Conservation (phyloP, 257 asterid species). For the Prunella vulgaris region DNA sequence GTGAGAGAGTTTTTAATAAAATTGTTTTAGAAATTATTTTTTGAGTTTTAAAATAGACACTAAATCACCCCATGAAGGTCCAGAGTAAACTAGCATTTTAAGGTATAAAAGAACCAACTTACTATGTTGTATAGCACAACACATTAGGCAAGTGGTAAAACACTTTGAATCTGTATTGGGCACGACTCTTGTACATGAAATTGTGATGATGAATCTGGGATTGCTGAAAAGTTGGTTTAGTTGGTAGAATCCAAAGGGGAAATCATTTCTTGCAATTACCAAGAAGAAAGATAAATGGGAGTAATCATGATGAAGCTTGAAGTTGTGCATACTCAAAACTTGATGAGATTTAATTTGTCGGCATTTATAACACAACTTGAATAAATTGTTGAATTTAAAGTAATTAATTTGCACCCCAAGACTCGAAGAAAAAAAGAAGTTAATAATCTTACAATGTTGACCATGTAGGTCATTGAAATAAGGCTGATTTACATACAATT, state of each 20-base stretch:
- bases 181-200: background rate
- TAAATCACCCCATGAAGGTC: too few relatives aligned
- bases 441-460: conserved; percentile 2
- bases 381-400: conserved; percentile 6
- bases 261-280: conserved; percentile 4
- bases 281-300: conserved; percentile 6
- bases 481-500: too few relatives aligned
- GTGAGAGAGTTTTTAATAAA: too few relatives aligned
- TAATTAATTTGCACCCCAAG: background rate
- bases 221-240: conserved; percentile 21
- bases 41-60: too few relatives aligned
- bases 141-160: too few relatives aligned
- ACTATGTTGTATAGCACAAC: too few relatives aligned
- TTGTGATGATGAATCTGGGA: background rate
- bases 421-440: background rate
- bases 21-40: too few relatives aligned
- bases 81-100: too few relatives aligned
- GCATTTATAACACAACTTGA: conserved; percentile 16
- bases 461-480: background rate
- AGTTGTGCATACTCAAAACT: conserved; percentile 17
- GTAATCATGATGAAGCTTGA: conserved; percentile 17
- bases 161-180: too few relatives aligned
- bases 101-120: too few relatives aligned
- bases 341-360: conserved; percentile 9
- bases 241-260: conserved; percentile 16